A percentile compares a stretch with the other conserved stretches of the same genome.
These are phyloP conservation scores for Leucocoprinus leucothites DNA, from an alignment of 768 basidiomycete genomes.

Conservation along the genomic window DNA sequence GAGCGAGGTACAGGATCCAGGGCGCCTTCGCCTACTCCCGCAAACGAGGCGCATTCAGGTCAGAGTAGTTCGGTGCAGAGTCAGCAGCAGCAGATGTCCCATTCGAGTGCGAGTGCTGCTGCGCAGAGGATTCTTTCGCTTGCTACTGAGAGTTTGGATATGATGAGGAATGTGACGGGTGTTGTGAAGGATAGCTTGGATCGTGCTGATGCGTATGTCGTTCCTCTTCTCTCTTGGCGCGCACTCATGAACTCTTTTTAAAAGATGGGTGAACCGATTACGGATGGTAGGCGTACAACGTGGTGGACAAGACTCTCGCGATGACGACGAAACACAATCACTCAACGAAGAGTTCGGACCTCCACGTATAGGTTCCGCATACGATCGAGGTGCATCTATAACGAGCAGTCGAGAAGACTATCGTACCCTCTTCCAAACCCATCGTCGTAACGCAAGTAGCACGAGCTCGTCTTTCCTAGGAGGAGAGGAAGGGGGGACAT, in stretches of 20 bases:
- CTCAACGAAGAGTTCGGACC: not conserved
- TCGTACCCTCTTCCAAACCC: slow-evolving; percentile 9
- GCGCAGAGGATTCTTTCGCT: slow-evolving; percentile 81
- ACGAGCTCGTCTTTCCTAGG: slow-evolving; percentile 18
- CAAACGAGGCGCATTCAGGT: not conserved
- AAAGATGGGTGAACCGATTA: slow-evolving; percentile 81
- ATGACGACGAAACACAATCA: slow-evolving; percentile 13
- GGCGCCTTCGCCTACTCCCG: slow-evolving; percentile 2
- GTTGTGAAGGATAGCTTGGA: slow-evolving; percentile 88
- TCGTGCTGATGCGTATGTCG: slow-evolving; percentile 75
- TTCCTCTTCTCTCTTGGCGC: slow-evolving; percentile 6
- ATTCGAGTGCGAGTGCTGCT: slow-evolving; percentile 63
- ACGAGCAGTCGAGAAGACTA: not conserved
- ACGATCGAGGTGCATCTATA: not conserved
- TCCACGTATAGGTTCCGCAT: not conserved
- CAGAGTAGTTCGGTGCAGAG: not conserved
- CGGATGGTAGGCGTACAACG: slow-evolving; percentile 76
- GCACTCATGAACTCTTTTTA: not conserved
- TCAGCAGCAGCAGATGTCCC: slow-evolving; percentile 24
- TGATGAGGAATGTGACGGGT: slow-evolving; percentile 85
- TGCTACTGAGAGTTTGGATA: slow-evolving; percentile 89
- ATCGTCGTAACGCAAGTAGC: slow-evolving; percentile 16
- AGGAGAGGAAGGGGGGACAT: slow-evolving; percentile 21
- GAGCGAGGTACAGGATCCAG: slow-evolving; percentile 35
- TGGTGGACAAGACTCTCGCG: slow-evolving; percentile 19